These are phyloP conservation scores for Pleurotus citrinopileatus DNA, from an alignment of 768 basidiomycete species.

Conservation along the genomic window DNA sequence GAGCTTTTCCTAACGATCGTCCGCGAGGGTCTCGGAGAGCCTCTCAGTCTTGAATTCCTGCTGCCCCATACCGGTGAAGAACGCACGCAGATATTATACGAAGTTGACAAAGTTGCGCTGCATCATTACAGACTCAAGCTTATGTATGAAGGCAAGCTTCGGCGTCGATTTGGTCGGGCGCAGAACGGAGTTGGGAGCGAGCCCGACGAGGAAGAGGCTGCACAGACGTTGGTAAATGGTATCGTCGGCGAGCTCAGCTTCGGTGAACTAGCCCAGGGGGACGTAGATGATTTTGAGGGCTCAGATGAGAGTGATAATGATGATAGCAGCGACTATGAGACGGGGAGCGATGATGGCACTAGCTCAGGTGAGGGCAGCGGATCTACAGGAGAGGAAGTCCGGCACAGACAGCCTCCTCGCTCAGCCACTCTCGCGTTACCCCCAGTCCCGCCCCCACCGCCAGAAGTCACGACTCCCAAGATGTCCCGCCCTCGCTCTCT, in stretches of 20 bases:
- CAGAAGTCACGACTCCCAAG: background rate
- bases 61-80: slow-evolving; percentile 81
- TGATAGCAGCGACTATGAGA: slow-evolving; percentile 31
- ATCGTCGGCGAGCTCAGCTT: slow-evolving; percentile 83
- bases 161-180: slow-evolving; percentile 75
- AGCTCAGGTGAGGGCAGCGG: slow-evolving; percentile 26
- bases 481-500: slow-evolving; percentile 24
- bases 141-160: slow-evolving; percentile 86
- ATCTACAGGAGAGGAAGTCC: slow-evolving; percentile 14
- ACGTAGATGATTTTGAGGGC: slow-evolving; percentile 76
- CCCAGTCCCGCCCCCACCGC: slow-evolving; percentile 14
- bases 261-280: slow-evolving; percentile 72
- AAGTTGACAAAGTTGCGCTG: slow-evolving; percentile 85
- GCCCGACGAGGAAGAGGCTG: slow-evolving; percentile 77
- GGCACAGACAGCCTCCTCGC: slow-evolving; percentile 1
- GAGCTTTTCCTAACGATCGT: slow-evolving; percentile 90
- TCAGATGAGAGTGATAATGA: slow-evolving; percentile 48
- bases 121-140: slow-evolving; percentile 97
- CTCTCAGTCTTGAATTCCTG: slow-evolving; percentile 83
- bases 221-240: slow-evolving; percentile 73
- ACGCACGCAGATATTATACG: slow-evolving; percentile 71
- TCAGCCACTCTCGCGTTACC: slow-evolving; percentile 13
- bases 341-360: slow-evolving; percentile 26
- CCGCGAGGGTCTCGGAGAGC: slow-evolving; percentile 79
- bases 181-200: slow-evolving; percentile 34